These are phyloP conservation scores for Scedosporium aurantiacum DNA, from an alignment of 2,329 filamentous ascomycete species.

Conservation along the genomic window DNA sequence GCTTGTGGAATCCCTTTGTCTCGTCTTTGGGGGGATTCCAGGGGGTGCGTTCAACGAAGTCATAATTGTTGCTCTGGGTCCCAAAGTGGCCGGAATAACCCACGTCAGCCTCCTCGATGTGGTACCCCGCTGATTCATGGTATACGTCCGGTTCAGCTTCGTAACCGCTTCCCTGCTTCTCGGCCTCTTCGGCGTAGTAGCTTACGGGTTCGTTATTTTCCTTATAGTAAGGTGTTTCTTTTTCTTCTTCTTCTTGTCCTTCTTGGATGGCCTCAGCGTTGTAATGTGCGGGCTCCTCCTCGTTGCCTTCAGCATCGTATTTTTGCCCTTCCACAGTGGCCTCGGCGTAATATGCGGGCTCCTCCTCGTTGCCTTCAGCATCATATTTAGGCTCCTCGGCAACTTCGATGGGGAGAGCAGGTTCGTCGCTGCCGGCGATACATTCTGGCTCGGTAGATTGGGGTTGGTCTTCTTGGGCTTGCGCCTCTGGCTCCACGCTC, in stretches of 20 bases:
- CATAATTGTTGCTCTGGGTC: not conserved
- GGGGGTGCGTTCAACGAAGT: not conserved
- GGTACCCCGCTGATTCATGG: too few relatives aligned
- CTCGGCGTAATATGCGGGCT: too few relatives aligned
- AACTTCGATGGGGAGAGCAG: too few relatives aligned
- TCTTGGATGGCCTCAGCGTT: not conserved
- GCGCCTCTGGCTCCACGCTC: too few relatives aligned
- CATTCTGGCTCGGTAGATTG: too few relatives aligned
- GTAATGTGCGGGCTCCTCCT: not conserved
- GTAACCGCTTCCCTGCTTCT: not conserved
- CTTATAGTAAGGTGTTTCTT: not conserved
- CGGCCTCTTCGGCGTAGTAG: not conserved
- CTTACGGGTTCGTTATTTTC: too few relatives aligned
- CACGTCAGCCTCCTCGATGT: not conserved
- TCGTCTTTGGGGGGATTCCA: not conserved
- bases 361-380: too few relatives aligned
- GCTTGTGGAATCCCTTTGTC: not conserved
- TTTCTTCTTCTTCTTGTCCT: conserved; percentile 2
- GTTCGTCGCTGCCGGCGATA: too few relatives aligned
- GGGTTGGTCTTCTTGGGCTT: too few relatives aligned
- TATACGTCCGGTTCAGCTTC: too few relatives aligned
- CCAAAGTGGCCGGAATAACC: not conserved
- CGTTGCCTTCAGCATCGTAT: not conserved
- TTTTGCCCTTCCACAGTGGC: too few relatives aligned
- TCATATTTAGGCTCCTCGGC: too few relatives aligned